Conservation (phyloP, 2,329 filamentous ascomycete genomes). For the Coniochaeta sp. region DNA sequence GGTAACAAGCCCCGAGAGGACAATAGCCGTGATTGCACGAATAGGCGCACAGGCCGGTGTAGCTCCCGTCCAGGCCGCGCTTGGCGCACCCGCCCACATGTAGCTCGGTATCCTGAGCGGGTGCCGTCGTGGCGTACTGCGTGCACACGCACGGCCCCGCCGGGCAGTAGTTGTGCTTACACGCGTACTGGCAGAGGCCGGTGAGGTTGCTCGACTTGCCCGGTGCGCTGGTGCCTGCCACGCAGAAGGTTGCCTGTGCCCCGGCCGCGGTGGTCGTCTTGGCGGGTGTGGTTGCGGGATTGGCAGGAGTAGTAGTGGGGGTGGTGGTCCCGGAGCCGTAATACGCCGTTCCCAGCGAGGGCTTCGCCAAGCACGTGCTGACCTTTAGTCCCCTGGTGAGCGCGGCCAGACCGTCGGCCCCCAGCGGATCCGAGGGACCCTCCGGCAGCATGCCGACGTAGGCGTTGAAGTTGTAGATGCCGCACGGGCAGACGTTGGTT, state of each 20-base stretch:
- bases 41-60: slow-evolving; percentile 8
- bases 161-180: slow-evolving; percentile 7
- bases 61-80: slow-evolving; percentile 5
- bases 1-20: slow-evolving; percentile 5
- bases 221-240: slow-evolving; percentile 3
- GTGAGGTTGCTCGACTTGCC: slow-evolving; percentile 4
- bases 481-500: slow-evolving; percentile 26
- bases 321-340: background rate
- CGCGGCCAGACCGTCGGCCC: slow-evolving; percentile 21
- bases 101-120: background rate
- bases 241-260: background rate
- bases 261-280: background rate
- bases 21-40: slow-evolving; percentile 7
- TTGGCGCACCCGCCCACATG: slow-evolving; percentile 3
- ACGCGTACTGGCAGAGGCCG: slow-evolving; percentile 7
- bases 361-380: slow-evolving; percentile 16
- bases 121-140: background rate
- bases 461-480: slow-evolving; percentile 49
- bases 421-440: slow-evolving; percentile 23
- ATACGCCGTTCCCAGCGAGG: slow-evolving; percentile 1
- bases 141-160: slow-evolving; percentile 7
- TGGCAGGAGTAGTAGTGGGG: background rate
- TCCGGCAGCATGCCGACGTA: slow-evolving; percentile 38
- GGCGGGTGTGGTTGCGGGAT: background rate
- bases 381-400: slow-evolving; percentile 19